phyloP scores from a whole-genome alignment of 805 yeast genomes.

The Metschnikowia peoriensis region DNA sequence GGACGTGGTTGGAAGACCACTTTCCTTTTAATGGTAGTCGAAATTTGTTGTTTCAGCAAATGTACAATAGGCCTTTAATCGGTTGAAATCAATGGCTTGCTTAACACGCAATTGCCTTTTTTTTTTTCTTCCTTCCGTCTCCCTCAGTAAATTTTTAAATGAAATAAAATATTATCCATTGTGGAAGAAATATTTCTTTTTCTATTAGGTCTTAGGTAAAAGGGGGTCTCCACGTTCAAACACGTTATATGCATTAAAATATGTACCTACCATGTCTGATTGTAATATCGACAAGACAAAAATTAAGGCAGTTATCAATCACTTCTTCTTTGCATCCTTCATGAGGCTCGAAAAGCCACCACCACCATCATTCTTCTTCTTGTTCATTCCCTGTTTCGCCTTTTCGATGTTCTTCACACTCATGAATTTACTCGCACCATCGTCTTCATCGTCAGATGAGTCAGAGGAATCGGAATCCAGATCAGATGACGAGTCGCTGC shows the following conservation, averaged over 20 bases:
- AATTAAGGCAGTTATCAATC: neutral
- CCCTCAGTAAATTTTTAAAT: no score
- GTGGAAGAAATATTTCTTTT: no score
- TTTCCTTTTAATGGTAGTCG: neutral
- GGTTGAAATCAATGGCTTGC: no score
- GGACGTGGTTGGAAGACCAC: constrained; percentile 33
- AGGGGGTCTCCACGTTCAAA: no score
- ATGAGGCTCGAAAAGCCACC: constrained; percentile 34
- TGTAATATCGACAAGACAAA: neutral
- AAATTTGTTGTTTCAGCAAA: neutral
- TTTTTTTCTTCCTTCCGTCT: no score
- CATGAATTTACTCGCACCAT: constrained; percentile 21
- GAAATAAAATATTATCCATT: no score
- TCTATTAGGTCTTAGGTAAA: no score
- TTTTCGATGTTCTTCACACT: constrained; percentile 23
- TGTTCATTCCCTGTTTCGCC: constrained; percentile 17
- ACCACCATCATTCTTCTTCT: constrained; percentile 23
- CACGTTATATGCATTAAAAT: no score
- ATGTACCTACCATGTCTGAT: no score
- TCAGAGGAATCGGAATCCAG: constrained; percentile 13
- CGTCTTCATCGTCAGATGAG: constrained; percentile 13
- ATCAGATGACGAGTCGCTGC: constrained; percentile 12
- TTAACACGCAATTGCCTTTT: no score
- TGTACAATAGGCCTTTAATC: neutral
- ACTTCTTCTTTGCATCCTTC: constrained; percentile 27